Evolutionary conservation across 2,329 filamentous ascomycete genomes (phyloP).

Genomic region (Cryoendolithus antarcticus): DNA sequence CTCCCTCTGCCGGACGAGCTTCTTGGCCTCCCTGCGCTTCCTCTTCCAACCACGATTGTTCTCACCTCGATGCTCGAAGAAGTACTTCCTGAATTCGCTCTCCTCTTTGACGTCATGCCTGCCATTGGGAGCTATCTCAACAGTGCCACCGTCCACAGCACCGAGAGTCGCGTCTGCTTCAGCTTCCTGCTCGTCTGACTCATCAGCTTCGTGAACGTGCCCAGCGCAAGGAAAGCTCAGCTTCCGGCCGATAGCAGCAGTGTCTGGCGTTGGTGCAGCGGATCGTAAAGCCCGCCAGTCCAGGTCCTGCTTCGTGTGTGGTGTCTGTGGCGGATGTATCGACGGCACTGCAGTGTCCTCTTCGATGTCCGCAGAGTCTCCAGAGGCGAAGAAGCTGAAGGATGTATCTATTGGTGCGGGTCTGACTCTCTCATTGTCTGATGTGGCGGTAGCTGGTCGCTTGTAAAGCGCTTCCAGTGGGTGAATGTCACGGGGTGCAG

Average conservation of each 20-base stretch:
- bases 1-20: conserved; percentile 47
- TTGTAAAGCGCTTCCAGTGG: conserved; percentile 92
- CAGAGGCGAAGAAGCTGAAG: conserved; percentile 81
- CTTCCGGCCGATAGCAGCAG: conserved; percentile 58
- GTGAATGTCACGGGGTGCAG: conserved; percentile 43
- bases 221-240: conserved; percentile 42
- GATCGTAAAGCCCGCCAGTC: conserved; percentile 66
- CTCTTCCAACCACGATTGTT: conserved; percentile 41
- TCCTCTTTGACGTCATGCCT: conserved; percentile 26
- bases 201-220: conserved; percentile 30
- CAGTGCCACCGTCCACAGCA: background rate
- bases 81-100: conserved; percentile 50
- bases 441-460: conserved; percentile 35
- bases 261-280: conserved; percentile 89
- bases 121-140: conserved; percentile 1
- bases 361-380: conserved; percentile 42
- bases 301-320: conserved; percentile 68
- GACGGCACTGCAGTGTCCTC: conserved; percentile 21
- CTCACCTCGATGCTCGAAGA: conserved; percentile 41
- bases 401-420: conserved; percentile 47
- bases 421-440: conserved; percentile 32
- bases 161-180: conserved; percentile 6
- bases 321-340: conserved; percentile 53
- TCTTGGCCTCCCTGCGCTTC: conserved; percentile 45
- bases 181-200: conserved; percentile 27